Conservation (phyloP, 768 basidiomycete genomes). For the Tremella yokohamensis region DNA sequence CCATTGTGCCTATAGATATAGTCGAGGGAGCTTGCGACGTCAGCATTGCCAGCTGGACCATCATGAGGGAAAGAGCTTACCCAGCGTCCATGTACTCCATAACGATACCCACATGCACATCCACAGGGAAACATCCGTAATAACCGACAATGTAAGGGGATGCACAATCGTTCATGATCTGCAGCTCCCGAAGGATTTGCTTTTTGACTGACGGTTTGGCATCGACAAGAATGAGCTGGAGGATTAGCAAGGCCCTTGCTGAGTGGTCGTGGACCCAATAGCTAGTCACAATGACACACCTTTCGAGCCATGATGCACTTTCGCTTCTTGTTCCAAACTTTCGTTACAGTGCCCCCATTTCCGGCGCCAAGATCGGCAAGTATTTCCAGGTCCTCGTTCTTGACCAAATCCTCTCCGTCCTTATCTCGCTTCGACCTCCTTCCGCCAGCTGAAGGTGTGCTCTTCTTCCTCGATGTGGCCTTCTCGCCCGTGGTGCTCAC, state of each 20-base stretch:
- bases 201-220: slow-evolving; percentile 87
- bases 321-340: slow-evolving; percentile 86
- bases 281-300: slow-evolving; percentile 55
- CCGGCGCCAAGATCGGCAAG: slow-evolving; percentile 88
- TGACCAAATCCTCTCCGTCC: slow-evolving; percentile 73
- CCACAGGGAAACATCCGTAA: slow-evolving; percentile 91
- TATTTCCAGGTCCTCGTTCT: slow-evolving; percentile 83
- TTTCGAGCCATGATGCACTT: slow-evolving; percentile 97
- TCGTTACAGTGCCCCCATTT: slow-evolving; percentile 95
- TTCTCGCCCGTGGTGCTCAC: not conserved
- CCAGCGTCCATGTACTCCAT: slow-evolving; percentile 69
- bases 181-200: slow-evolving; percentile 93
- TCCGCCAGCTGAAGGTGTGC: slow-evolving; percentile 11
- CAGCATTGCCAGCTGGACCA: slow-evolving; percentile 7
- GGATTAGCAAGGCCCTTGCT: not conserved
- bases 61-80: slow-evolving; percentile 25
- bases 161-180: slow-evolving; percentile 98
- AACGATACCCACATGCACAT: slow-evolving; percentile 98
- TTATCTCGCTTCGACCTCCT: slow-evolving; percentile 55
- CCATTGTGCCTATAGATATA: slow-evolving; percentile 95
- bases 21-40: slow-evolving; percentile 66
- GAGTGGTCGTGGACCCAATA: not conserved
- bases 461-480: slow-evolving; percentile 17
- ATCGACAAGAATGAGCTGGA: slow-evolving; percentile 50
- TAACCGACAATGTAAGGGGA: slow-evolving; percentile 93